Evolutionary conservation across 805 yeast genomes (phyloP), one percentile per base, ranked within the genome.

Genomic region (Candida silvicultrix): DNA sequence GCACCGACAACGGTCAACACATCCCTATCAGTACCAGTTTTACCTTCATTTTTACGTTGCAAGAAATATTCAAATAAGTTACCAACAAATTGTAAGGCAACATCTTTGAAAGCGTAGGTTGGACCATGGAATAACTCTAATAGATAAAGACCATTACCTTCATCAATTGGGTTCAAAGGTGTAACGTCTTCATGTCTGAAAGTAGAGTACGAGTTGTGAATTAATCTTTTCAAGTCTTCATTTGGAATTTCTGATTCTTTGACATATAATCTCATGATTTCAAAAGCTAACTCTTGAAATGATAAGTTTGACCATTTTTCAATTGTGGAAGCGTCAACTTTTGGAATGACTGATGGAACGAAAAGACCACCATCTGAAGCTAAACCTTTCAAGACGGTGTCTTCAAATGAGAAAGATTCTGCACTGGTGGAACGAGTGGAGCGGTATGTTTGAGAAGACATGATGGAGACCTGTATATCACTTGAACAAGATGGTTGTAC

Each of bases 91-190:
- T 94, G 99, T 62, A 94, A 77, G 5, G 99, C 99, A 53, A 94
- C 99, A 65, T 94, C 99, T 68, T 94, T 94, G 75, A 94, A 94
- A 15, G 99, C 99, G 62, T 92, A 94, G 4, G 99, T 94, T 53
- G 99, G 99, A 34, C 99, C 99, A 63, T 94, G 99, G 81, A 94
- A 94, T 49, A 94, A 75, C 69, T 94, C 99, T 59, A 94, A 74
- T 46, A 94, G 69, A 63, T 87, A 84, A 49, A 92, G 69, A 48
- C 80, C 76, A 42, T 78, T 71, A 47, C 70, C 59, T 40, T 71
- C 70, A 53, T 82, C 81, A 49, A 85, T 77, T 44, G 84, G 73
- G 37, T 69, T 62, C 42, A 89, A 66, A 22, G 99, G 99, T 18
- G 99, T 90, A 42, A 94, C 88, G n/a, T 86, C 85, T 8, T 71